These are phyloP conservation scores for Apostasia shenzhenica DNA, from an alignment of 106 monocot genomes.

Conservation along the genomic window DNA sequence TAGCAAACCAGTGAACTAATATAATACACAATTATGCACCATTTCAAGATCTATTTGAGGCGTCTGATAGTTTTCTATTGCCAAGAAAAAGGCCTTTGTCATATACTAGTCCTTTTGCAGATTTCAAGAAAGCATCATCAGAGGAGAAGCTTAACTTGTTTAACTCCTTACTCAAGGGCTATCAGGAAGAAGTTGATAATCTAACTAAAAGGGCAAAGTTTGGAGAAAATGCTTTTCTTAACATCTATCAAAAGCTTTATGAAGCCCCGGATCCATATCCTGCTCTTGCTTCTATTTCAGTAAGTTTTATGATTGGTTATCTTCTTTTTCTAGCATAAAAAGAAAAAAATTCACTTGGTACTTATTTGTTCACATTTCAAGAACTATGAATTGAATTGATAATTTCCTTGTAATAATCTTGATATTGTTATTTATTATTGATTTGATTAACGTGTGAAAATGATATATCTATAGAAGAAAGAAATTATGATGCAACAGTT, in stretches of 20 bases:
- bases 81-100: not conserved
- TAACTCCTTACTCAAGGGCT: conserved; percentile 84
- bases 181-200: conserved; percentile 99
- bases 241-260: conserved; percentile 98
- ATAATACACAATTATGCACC: too few relatives aligned
- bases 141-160: conserved; percentile 91
- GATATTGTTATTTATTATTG: too few relatives aligned
- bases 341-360: too few relatives aligned
- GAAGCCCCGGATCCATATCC: conserved; percentile 99
- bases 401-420: too few relatives aligned
- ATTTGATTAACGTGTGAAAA: too few relatives aligned
- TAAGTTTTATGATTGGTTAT: conserved; percentile 28
- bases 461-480: too few relatives aligned
- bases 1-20: too few relatives aligned
- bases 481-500: too few relatives aligned
- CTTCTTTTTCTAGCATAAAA: not conserved
- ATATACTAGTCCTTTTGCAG: conserved; percentile 29
- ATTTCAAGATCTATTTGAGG: not conserved
- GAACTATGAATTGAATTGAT: too few relatives aligned
- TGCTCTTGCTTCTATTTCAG: conserved; percentile 77
- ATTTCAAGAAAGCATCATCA: conserved; percentile 93
- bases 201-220: conserved; percentile 98
- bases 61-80: not conserved
- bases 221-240: conserved; percentile 99
- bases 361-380: too few relatives aligned